These are phyloP conservation scores for Dryadomyces quercus-mongolicae DNA, from an alignment of 2,329 filamentous ascomycete genomes.

Conservation along the genomic window DNA sequence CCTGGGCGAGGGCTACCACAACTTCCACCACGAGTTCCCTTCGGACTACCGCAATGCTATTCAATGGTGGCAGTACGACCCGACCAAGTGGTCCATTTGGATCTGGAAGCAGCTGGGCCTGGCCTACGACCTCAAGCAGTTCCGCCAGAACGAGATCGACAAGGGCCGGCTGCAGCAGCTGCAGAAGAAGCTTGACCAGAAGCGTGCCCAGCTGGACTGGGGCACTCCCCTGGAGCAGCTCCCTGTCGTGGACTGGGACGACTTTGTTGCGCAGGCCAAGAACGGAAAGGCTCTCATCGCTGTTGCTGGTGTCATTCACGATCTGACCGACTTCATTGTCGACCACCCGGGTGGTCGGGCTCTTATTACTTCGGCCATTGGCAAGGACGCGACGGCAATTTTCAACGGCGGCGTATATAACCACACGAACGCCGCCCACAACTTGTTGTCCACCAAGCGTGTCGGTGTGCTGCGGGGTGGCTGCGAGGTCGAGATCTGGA, in stretches of 20 bases:
- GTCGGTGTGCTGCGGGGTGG: slow-evolving; percentile 78
- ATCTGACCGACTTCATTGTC: slow-evolving; percentile 73
- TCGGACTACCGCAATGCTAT: slow-evolving; percentile 90
- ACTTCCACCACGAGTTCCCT: slow-evolving; percentile 92
- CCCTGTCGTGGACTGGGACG: slow-evolving; percentile 76
- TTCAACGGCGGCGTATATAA: slow-evolving; percentile 89
- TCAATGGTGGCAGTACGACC: slow-evolving; percentile 84
- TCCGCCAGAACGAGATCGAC: slow-evolving; percentile 84
- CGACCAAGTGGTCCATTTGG: slow-evolving; percentile 85
- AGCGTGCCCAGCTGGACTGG: slow-evolving; percentile 74
- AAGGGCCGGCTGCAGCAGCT: slow-evolving; percentile 80
- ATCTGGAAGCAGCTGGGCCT: slow-evolving; percentile 73
- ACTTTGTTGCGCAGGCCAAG: slow-evolving; percentile 68
- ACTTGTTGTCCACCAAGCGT: slow-evolving; percentile 77
- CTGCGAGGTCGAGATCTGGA: slow-evolving; percentile 88
- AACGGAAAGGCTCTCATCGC: slow-evolving; percentile 66
- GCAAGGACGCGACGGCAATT: slow-evolving; percentile 80
- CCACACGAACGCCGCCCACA: slow-evolving; percentile 84
- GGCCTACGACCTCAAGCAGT: slow-evolving; percentile 80
- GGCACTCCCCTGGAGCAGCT: slow-evolving; percentile 75
- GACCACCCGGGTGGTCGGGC: slow-evolving; percentile 86
- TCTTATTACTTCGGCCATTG: slow-evolving; percentile 69
- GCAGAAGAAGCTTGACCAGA: slow-evolving; percentile 88
- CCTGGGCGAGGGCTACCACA: slow-evolving; percentile 79
- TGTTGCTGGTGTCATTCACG: slow-evolving; percentile 76